Percentiles rank a stretch among this genome's conserved stretches.
These are phyloP conservation scores for Colletotrichum destructivum DNA, from an alignment of 2,329 filamentous ascomycete species.

Conservation along the genomic window DNA sequence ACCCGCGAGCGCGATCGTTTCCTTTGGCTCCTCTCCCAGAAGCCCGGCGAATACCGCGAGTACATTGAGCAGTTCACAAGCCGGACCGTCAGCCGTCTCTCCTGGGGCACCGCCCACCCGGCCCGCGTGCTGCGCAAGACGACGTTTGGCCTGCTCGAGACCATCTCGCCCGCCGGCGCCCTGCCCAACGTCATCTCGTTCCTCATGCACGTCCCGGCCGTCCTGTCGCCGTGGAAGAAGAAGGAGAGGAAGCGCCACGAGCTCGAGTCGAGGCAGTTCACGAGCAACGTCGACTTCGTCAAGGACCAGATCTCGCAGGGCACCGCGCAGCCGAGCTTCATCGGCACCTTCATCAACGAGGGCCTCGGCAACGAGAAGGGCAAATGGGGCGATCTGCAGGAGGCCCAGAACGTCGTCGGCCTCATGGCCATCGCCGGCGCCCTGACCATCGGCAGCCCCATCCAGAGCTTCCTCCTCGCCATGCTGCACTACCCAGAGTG, in stretches of 20 bases:
- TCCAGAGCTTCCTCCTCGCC: conserved; percentile 53
- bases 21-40: conserved; percentile 57
- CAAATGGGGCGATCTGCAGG: conserved; percentile 51
- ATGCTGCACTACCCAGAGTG: conserved; percentile 53
- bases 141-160: conserved; percentile 62
- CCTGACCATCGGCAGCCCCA: conserved; percentile 60
- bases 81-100: conserved; percentile 61
- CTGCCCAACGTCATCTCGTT: conserved; percentile 59
- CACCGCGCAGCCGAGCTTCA: conserved; percentile 57
- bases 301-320: conserved; percentile 51
- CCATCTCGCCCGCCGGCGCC: conserved; percentile 62
- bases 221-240: conserved; percentile 61
- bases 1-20: conserved; percentile 62
- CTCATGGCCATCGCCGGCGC: conserved; percentile 62
- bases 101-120: conserved; percentile 61
- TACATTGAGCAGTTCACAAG: conserved; percentile 64
- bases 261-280: conserved; percentile 57
- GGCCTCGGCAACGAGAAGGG: conserved; percentile 47
- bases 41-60: conserved; percentile 60
- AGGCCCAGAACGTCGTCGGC: conserved; percentile 62
- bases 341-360: conserved; percentile 57
- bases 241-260: conserved; percentile 58
- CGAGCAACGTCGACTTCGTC: conserved; percentile 55
- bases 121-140: conserved; percentile 59
- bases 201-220: conserved; percentile 56